A percentile compares a stretch with the other conserved stretches of the same genome.
Evolutionary conservation across 2,329 filamentous ascomycete genomes (phyloP).

Genomic region (Scytalidium lignicola): DNA sequence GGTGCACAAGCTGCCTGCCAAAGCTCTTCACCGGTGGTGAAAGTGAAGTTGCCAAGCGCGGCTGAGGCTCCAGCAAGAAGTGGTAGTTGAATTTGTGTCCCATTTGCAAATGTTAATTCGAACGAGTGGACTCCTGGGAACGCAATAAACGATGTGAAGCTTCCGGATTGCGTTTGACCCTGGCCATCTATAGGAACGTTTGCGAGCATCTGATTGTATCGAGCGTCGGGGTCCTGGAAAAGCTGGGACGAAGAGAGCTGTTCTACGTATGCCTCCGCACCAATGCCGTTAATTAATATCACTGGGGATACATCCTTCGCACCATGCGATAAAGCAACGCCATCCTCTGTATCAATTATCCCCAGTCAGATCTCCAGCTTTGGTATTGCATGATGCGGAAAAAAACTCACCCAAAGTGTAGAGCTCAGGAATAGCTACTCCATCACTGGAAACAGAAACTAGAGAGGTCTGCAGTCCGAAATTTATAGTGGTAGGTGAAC

Average conservation of each 20-base stretch:
- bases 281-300: neutral
- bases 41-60: neutral
- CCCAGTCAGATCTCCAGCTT: no score
- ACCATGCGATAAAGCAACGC: neutral
- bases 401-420: constrained; percentile 3
- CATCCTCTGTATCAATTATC: no score
- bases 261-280: neutral
- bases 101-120: neutral
- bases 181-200: neutral
- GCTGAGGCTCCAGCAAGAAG: neutral
- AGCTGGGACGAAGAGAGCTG: neutral
- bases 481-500: neutral
- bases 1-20: neutral
- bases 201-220: neutral
- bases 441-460: constrained; percentile 8
- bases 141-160: neutral
- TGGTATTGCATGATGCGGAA: neutral
- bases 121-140: neutral
- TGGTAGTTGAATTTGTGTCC: neutral
- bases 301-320: constrained; percentile 2
- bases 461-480: neutral
- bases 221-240: neutral
- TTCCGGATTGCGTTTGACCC: neutral
- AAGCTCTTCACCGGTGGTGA: neutral
- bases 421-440: constrained; percentile 6